These are phyloP conservation scores for Trametes punicea DNA, from an alignment of 768 basidiomycete species.

Conservation along the genomic window DNA sequence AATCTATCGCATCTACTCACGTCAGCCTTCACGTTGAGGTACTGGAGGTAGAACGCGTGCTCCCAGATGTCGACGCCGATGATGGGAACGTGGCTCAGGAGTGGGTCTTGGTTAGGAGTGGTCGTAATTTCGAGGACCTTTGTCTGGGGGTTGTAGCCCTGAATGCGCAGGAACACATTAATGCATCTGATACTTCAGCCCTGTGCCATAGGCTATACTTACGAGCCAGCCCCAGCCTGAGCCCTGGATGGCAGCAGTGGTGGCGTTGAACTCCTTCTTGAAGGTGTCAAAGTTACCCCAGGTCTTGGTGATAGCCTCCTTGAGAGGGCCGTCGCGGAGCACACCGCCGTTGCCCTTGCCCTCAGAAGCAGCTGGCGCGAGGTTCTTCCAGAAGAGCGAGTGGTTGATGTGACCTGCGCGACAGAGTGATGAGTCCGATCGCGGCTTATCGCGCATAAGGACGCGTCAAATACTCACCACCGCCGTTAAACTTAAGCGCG, in stretches of 20 bases:
- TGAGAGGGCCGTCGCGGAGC: constrained; percentile 63
- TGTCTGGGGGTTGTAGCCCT: constrained; percentile 68
- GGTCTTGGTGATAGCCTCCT: constrained; percentile 62
- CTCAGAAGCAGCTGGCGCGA: constrained; percentile 62
- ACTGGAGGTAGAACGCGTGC: constrained; percentile 95
- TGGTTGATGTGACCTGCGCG: constrained; percentile 85
- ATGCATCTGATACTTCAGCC: not conserved
- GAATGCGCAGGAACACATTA: not conserved
- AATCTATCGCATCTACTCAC: constrained; percentile 46
- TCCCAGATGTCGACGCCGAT: constrained; percentile 96
- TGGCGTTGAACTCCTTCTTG: constrained; percentile 79
- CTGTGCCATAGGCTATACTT: too few relatives aligned
- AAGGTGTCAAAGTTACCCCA: constrained; percentile 74
- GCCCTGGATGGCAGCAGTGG: constrained; percentile 85
- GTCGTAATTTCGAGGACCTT: constrained; percentile 83
- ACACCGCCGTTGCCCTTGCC: constrained; percentile 58
- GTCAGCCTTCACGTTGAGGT: constrained; percentile 91
- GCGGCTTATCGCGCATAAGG: not conserved
- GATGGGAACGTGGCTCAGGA: constrained; percentile 71
- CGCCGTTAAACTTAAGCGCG: constrained; percentile 97
- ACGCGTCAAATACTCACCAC: constrained; percentile 46
- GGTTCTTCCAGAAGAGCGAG: constrained; percentile 96
- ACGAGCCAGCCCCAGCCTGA: constrained; percentile 98
- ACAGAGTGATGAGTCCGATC: not conserved
- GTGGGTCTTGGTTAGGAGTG: constrained; percentile 95